Base-by-base conservation (phyloP, 2,329 filamentous ascomycete genomes). In the Malbranchea zuffiana region DNA sequence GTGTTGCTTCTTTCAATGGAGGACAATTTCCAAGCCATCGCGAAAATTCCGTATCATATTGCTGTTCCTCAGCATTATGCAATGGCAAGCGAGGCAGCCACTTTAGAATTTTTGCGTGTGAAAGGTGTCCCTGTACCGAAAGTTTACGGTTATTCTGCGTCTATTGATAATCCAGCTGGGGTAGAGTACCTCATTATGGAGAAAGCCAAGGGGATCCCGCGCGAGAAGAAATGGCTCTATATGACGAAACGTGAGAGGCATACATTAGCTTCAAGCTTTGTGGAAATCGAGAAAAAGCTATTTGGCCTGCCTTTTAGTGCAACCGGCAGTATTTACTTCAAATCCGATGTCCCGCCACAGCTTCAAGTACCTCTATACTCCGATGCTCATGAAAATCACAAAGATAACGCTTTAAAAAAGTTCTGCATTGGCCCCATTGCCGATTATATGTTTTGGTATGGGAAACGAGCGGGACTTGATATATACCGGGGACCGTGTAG, bases 131-230 rank as follows among this genome's bases (percentile, higher is more conserved):
- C 60, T 13, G 55, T 62, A 13, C 60, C 60, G 5, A 42, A 50
- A 25, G 39, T 63, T 11, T 55, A 55, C 41, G 42, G 48, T 23
- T 63, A 55, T 45, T 59, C 55, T 16, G 35, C 55, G 20, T 51
- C 52, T 6, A 35, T 31, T 11, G 47, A 55, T 11, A 64, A 63
- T 39, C 25, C 53, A 29, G 59, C 57, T 23, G 59, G 59, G 3
- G 55, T 55, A 27, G 59, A 63, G 45, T 65, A 58, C 30, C 52
- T 66, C 15, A 53, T 65, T 13, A 59, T 62, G 51, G 60, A 59
- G 39, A 52, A 55, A 27, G 44, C 55, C 11, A 38, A 17, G 1
- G 61, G 61, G 8, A 42, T 43, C 5, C 48, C 50, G 3, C 33
- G 62, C 12, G 52, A 51, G 4, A 45, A 50, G 5, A 37, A 51